Base-by-base conservation (phyloP, 352 stramenopile genomes). In the Phytophthora gonapodyides region DNA sequence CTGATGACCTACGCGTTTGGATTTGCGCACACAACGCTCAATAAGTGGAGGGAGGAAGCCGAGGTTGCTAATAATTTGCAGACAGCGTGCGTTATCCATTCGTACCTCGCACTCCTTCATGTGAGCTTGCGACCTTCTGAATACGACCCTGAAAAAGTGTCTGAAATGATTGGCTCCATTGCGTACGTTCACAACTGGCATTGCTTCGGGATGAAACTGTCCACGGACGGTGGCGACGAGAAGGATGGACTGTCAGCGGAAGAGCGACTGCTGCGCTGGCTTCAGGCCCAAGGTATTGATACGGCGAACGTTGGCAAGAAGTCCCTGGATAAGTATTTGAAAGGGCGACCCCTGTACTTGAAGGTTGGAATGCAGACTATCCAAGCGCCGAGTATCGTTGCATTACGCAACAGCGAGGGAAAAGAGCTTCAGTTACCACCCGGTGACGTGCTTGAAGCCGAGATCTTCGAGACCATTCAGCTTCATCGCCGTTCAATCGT, bases 181-280 rank as follows among this genome's bases (percentile, higher is more conserved):
- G 85, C 84, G 7, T 96, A 93, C 35, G 83, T 97, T 24, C 84
- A 88, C 19, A 97, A 96, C 60, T 97, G 89, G 89, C 89, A 97
- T 64, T 94, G 89, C 59, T 97, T 97, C 57, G 89, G 89, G 0
- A 92, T 96, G 82, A 89, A 89, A 30, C 64, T 96, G 4, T 91
- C 84, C 5, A 61, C 70, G 1, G 81, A 85, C 41, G 67, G 60
- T 47, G 48, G 49, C 24, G 51, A 71, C 34, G 75, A 87, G 38
- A 81, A 75, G 36, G 61, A 65, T n/a, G 71, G 63, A 1, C 40
- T 96, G 16, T 80, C 75, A 9, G 85, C 80, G 7, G 82, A 96
- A 69, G 81, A 96, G 17, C 73, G 89, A 0, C 45, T 97, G 31
- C 69, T 96, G 45, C 87, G 89, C 6, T 97, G 89, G 84, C 72